phyloP scores from a whole-genome alignment of 2,329 filamentous ascomycete species.

The Colletotrichum caudatum region DNA sequence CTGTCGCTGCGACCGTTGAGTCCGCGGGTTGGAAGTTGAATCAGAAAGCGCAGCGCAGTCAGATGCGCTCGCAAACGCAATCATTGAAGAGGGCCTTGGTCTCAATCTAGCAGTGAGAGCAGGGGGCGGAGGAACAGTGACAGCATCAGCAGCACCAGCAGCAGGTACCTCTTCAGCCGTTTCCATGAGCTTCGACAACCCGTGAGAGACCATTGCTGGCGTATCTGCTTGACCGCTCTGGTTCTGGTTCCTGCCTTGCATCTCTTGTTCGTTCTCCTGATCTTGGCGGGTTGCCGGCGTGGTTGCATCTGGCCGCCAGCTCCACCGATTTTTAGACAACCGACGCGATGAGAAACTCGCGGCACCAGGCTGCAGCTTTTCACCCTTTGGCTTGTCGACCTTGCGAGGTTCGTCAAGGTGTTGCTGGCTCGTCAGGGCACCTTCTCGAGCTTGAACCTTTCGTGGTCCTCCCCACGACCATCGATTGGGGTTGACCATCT shows the following conservation, averaged over 20 bases:
- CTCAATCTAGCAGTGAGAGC: constrained; percentile 2
- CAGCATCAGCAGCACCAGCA: neutral
- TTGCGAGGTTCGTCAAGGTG: constrained; percentile 10
- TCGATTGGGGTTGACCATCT: constrained; percentile 33
- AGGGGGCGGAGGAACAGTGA: neutral
- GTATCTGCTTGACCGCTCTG: constrained; percentile 10
- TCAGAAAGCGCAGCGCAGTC: constrained; percentile 23
- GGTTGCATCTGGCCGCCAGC: constrained; percentile 34
- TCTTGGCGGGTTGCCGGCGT: constrained; percentile 24
- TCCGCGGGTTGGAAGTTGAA: neutral
- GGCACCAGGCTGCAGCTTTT: constrained; percentile 23
- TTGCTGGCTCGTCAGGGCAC: constrained; percentile 15
- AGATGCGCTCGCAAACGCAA: constrained; percentile 26
- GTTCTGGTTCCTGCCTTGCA: constrained; percentile 2
- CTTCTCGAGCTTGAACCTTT: constrained; percentile 8
- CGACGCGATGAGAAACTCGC: constrained; percentile 33
- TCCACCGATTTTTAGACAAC: constrained; percentile 34
- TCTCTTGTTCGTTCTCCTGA: constrained; percentile 16
- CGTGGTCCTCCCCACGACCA: constrained; percentile 38
- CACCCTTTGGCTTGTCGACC: constrained; percentile 10
- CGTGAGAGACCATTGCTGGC: neutral
- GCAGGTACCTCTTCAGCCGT: neutral
- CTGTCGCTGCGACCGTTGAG: neutral
- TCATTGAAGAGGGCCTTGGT: constrained; percentile 31
- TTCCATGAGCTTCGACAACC: constrained; percentile 22